Base-by-base conservation (phyloP, 2,329 filamentous ascomycete genomes). In the Penicillium sp. region DNA sequence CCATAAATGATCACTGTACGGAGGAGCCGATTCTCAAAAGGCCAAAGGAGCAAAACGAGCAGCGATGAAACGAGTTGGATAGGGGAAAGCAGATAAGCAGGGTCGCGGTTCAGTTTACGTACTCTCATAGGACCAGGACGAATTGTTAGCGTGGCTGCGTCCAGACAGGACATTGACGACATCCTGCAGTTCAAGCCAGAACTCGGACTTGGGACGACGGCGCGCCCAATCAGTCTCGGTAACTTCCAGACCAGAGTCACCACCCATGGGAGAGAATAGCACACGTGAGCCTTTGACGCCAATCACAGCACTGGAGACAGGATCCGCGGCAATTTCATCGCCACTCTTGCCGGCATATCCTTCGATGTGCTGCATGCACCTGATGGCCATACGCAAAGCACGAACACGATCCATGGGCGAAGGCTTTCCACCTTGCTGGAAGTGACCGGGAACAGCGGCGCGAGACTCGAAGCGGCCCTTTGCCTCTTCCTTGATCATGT, bases 321-420 rank as follows among this genome's bases (percentile, higher is more conserved):
- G 84, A 69, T 97, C 89, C 29, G 84, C 81, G 59, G 86, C 85
- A 60, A 96, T 89, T 59, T 87, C 85, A 38, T 85, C 79, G 58
- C 83, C 82, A 35, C 82, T 80, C 65, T 85, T 85, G 49, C 85
- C 85, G 7, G 86, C 86, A 68, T 87, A 96, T 22, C 77, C 75
- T 76, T 99, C 94, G 4, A 99, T 80, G 71, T 96, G 92, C 78
- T 96, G 87, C 71, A 97, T 89, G 72, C 91, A 96, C 78, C 92
- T 93, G 76, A 97, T 94, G 10, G 92, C 91, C 69, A 99, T 87
- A 49, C 94, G 85, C 24, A 96, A 89, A 2, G 94, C 93, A 45
- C 94, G 87, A 67, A 93, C 92, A 53, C 94, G 89, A 76, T 99
- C 94, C 92, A 99, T 97, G 7, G 94, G 87, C 3, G 90, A 95